Conservation (phyloP, 2,329 filamentous ascomycete genomes). For the Beauveria varroae region DNA sequence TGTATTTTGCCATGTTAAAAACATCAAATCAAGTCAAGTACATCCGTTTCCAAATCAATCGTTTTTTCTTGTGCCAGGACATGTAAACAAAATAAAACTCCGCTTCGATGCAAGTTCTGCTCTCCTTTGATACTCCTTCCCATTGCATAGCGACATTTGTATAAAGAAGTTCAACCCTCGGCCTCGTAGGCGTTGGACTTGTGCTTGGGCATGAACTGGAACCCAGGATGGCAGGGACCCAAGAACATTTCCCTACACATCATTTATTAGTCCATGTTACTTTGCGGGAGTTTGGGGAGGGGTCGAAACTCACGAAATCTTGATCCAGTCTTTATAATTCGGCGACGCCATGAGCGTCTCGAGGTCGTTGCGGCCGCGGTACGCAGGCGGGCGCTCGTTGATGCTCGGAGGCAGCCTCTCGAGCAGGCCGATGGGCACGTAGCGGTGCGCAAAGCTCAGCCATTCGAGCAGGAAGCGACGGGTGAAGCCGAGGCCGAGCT, state of each 20-base stretch:
- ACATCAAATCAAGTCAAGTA: neutral
- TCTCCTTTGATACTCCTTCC: neutral
- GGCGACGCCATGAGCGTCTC: conserved; percentile 88
- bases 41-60: neutral
- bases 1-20: neutral
- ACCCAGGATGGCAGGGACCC: conserved; percentile 80
- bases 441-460: conserved; percentile 87
- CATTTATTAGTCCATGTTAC: conserved; percentile 10
- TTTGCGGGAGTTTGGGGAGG: neutral
- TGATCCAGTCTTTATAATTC: conserved; percentile 97
- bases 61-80: neutral
- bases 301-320: conserved; percentile 67
- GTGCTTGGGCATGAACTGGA: conserved; percentile 95
- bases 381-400: conserved; percentile 83
- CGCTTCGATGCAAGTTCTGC: neutral
- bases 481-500: conserved; percentile 85
- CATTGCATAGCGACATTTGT: neutral
- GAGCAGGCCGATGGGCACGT: conserved; percentile 81
- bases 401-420: conserved; percentile 83
- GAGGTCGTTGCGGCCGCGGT: conserved; percentile 76
- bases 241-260: conserved; percentile 85
- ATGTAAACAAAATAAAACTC: conserved; percentile 2
- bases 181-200: conserved; percentile 88
- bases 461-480: conserved; percentile 91
- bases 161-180: conserved; percentile 44